Base-by-base conservation (phyloP, 2,329 filamentous ascomycete species). In the Phialocephala subalpina region DNA sequence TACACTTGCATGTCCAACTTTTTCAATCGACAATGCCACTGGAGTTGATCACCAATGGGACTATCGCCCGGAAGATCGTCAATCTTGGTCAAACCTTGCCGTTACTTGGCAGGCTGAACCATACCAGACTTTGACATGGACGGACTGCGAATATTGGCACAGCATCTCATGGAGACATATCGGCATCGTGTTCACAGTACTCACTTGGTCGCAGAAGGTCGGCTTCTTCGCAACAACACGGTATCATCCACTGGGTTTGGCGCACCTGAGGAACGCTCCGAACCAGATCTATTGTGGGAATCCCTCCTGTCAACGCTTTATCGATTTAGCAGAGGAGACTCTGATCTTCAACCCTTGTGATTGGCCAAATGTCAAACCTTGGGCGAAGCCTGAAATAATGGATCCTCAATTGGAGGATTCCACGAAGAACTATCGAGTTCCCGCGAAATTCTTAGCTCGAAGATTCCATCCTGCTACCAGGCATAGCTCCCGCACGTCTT, bases 331-430 rank as follows among this genome's bases (percentile, higher is more conserved):
- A 22, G 11, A 47, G 18, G 42, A 47, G n/a, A 47, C 4, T 22
- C 18, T 47, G 42, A 22, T 22, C 2, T 22, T 47, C 42, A 47
- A 18, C 42, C 42, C 42, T 47, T n/a, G n/a, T 47, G 42, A 18
- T 47, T 47, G n/a, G 42, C 42, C 42, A 20, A 47, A 47, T 20
- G 18, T 47, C n/a, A 47, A 20, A 22, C 42, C 42, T 47, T 47
- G 42, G 42, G 14, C 3, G 7, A 18, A 47, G 18, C n/a, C 42
- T 42, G 38, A 42, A 3, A 42, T 42, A 14, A 16, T 42, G 38
- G 42, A 47, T 47, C 42, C 42, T 22, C 42, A 11, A 11, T 11
- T 47, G n/a, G 42, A 47, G 20, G 42, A 47, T 5, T n/a, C 42
- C 18, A 47, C 2, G 42, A 47, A 20, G 16, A 18, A n/a, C 4